Percentiles rank a stretch among this genome's conserved stretches.
Evolutionary conservation across 768 basidiomycete species (phyloP).

Genomic region (Suillus ampliporus): DNA sequence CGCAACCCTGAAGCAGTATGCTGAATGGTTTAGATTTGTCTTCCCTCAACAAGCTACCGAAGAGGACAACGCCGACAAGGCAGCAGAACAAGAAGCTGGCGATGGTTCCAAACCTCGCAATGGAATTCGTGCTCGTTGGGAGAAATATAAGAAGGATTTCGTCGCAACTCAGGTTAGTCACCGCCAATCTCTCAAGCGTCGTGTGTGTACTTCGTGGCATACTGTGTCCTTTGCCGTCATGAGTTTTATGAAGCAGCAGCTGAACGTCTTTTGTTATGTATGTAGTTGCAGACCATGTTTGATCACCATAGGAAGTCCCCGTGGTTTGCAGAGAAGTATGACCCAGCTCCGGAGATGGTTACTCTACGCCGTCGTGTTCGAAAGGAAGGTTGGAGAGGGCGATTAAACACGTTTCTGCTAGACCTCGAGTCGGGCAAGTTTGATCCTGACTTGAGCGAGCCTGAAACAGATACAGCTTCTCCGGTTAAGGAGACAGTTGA

Average conservation of each 20-base stretch:
- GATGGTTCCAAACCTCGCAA: constrained; percentile 85
- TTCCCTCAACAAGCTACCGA: constrained; percentile 79
- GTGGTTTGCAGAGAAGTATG: constrained; percentile 98
- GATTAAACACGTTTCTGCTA: constrained; percentile 71
- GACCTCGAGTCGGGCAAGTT: constrained; percentile 86
- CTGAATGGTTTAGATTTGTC: constrained; percentile 85
- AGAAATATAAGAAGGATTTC: constrained; percentile 94
- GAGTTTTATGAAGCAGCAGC: constrained; percentile 17
- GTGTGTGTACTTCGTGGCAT: constrained; percentile 25
- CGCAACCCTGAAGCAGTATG: constrained; percentile 81
- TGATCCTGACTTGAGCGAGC: constrained; percentile 76
- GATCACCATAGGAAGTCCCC: constrained; percentile 94
- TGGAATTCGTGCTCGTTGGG: constrained; percentile 84
- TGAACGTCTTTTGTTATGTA: constrained; percentile 43
- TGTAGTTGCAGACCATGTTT: constrained; percentile 94
- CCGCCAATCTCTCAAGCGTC: constrained; percentile 14
- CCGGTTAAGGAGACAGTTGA: constrained; percentile 56
- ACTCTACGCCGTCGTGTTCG: constrained; percentile 78
- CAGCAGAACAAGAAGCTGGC: constrained; percentile 81
- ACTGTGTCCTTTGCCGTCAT: constrained; percentile 22
- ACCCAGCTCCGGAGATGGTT: constrained; percentile 72
- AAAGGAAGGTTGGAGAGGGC: constrained; percentile 84
- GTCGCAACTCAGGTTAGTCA: constrained; percentile 81
- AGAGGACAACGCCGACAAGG: constrained; percentile 85
- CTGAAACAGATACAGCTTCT: constrained; percentile 56